Evolutionary conservation across 192 early-diverging fungal species (phyloP), one percentile per base, ranked within the genome.

Genomic region (Backusella mclennaniae): DNA sequence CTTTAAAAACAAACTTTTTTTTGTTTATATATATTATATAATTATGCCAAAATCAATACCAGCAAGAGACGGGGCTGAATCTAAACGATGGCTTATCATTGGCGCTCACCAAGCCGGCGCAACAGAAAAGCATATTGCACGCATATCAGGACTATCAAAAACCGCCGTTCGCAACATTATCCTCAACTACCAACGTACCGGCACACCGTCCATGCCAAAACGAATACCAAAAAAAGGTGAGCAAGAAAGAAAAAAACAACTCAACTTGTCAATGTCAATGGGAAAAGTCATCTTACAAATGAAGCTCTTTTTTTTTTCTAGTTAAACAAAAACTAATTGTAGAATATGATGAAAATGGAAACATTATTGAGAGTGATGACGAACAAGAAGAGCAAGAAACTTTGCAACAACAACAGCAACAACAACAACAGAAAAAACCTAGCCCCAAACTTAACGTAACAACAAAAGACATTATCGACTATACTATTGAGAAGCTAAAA

Each of bases 91-190:
- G 80, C 53, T 82, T 46, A 75, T 82, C 23, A 53, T 82, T 8
- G 80, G 80, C 35, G 80, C 80, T 21, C 46, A 82, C 19, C 80
- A 82, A 75, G 80, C 80, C 7, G 80, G 80, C 21, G 80, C 80
- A 19, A 59, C 73, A 38, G 73, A 77, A 38, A 82, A 75, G 33
- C 42, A 66, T 35, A 59, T 82, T 35, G 80, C 80, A 42, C 73
- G 77, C 35, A 76, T 82, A 26, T 41, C 80, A 63, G 67, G 73
- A 52, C 44, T 82, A 19, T 77, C 80, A 21, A 74, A 36, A 72
- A 75, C 73, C 11, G 77, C 80, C 31, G 80, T 82, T 52, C 80
- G 80, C 31, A 73, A 77, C 36, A 82, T 82, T 21, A 66, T 82
- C 4, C 44, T 77, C 26, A 82, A 82, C 46, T 82, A 78, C 35